Evolutionary conservation across 192 early-diverging fungal genomes (phyloP), one percentile per base, ranked within the genome.

Genomic region (Phycomyces blakesleeanus): DNA sequence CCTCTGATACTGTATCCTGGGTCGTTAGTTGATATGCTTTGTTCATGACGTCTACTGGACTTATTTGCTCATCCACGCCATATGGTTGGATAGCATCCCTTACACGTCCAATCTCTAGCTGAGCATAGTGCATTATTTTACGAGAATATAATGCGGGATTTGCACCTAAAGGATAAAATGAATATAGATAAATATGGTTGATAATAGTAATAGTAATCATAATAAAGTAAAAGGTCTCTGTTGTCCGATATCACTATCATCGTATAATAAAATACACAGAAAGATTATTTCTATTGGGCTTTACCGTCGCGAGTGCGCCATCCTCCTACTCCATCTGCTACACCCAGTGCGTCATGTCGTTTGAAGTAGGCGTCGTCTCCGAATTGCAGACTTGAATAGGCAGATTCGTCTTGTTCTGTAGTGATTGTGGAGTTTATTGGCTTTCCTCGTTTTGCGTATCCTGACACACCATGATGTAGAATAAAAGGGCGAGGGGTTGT

Each of bases 311-410:
- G 65, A n/a, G 49, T 67, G 14, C 65, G 16, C 96, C 96, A 98
- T 18, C 94, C 94, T 50, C 96, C 94, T 14, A 98, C 94, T 6
- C 96, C 96, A 66, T 96, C 94, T 8, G 93, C 93, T 9, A 96
- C 92, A 24, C 96, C 94, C 22, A 98, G 64, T 0, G 92, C 85
- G 64, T 98, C 94, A 41, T 84, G 66, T 55, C 94, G 84, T 51
- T 76, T 70, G 70, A 98, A 98, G 68, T 90, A 98, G 8, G 93
- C 91, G 64, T 98, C 96, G 75, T 98, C 94, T 39, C 96, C 96
- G 26, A 88, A 89, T 39, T 83, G 81, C 14, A 81, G 60, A 69
- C 80, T 87, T 18, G 76, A 78, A 67, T 87, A 81, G 55, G 82
- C 78, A 60, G 67, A 74, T n/a, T 80, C 79, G 47, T 66, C 71